Base-by-base conservation (phyloP, 345 rosid genomes). In the Gossypium raimondii region DNA sequence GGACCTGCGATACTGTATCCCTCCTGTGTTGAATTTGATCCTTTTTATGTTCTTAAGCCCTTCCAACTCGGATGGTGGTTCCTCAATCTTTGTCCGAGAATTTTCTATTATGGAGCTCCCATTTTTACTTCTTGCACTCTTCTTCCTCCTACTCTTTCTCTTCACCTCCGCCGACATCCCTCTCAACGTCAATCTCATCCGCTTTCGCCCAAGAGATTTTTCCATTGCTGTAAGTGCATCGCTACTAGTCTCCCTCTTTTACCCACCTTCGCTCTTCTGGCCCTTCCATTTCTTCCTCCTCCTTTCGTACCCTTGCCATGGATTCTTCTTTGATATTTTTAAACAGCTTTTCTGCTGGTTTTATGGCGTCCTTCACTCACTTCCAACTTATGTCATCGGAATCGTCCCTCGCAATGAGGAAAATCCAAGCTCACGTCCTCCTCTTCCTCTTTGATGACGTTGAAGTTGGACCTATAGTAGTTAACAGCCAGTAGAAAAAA, bases 341-440 rank as follows among this genome's bases (percentile, higher is more conserved):
- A 45, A 89, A 79, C 22, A 53, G 9, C 8, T 53, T n/a, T 17
- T 2, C 8, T 2, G 10, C 2, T 51, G 55, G 55, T 51, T 51
- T 51, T 4, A 2, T 5, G 58, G 10, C 22, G 11, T 2, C 22
- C 20, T 17, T 53, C 58, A 6, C 0, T 6, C 2, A 17, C 22
- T 53, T 53, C 22, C 60, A 3, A 56, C 34, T 29, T 29, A 29
- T 29, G 34, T 3, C 34, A 29, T 29, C 34, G 34, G 34, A 29
- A 3, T 29, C 34, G 38, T 34, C 38, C 38, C 55, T 7, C 9
- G 7, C 2, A 51, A 51, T 1, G 56, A 51, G 3, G 56, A 51
- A 51, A 34, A 5, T 34, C 7, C 41, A 34, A 34, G 41, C 7
- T 34, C 41, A 34, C 41, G 38, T 29, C 38, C 38, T 4, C 38